Base-by-base conservation (phyloP, 2,329 filamentous ascomycete species). In the Paraphaeosphaeria minitans region DNA sequence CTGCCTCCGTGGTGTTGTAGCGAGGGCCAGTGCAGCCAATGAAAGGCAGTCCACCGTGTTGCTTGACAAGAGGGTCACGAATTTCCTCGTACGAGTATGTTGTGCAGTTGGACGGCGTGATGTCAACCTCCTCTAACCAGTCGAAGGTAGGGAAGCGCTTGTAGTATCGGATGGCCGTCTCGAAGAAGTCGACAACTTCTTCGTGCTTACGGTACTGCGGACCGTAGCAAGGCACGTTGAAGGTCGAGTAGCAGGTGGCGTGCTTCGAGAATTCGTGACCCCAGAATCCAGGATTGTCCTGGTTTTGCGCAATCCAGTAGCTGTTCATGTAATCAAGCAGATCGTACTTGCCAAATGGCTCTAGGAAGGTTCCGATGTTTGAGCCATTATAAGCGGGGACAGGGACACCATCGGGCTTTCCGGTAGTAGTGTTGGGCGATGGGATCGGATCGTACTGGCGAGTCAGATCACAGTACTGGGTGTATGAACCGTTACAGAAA, bases 221-320 rank as follows among this genome's bases (percentile, higher is more conserved):
- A 0, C 85, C 85, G 73, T 88, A 90, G 81, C 88, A 90, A 31
- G 84, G 82, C 6, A 80, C 75, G 68, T 89, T 85, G 69, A 90
- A 89, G 60, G 84, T 88, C 48, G 82, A 85, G 79, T 79, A 89
- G 80, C 87, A 90, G 14, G 87, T 89, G 2, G 82, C 87, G 74
- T 89, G 87, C 79, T 89, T 89, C 76, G 80, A 83, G 78, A 87
- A 89, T 70, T 89, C 87, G 77, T 89, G 87, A 41, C 76, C 87
- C 87, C 87, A 89, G 76, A 90, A 85, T 35, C 83, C 80, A 52
- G 77, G 72, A 75, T 87, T 89, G 14, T 82, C 79, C 50, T 82
- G 81, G 59, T 77, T 77, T 63, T 85, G 84, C 49, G 81, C 82
- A 63, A 88, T 81, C 88, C 87, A 90, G 81, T 81, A 82, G 67